Percentiles rank a stretch among this genome's conserved stretches.
Evolutionary conservation across 75 land plant species (phyloP).

Genomic region (Azolla pinnata): DNA sequence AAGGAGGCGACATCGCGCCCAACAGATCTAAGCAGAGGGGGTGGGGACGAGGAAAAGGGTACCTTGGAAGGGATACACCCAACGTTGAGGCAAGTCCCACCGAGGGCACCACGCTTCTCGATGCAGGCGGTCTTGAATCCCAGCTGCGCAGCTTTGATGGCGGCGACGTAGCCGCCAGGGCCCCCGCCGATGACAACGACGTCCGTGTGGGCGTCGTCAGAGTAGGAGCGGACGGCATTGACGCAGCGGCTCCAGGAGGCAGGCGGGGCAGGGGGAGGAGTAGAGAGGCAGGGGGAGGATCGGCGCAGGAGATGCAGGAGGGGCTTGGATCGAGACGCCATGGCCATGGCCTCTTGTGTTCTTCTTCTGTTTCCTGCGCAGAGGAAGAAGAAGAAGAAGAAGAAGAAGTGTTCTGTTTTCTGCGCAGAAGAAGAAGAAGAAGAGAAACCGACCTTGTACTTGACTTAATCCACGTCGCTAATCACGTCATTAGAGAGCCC

Average conservation of each 20-base stretch:
- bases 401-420: too few species aligned
- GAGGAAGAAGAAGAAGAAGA: background rate
- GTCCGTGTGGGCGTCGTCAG: slow-evolving; percentile 62
- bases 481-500: too few species aligned
- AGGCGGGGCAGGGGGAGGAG: background rate
- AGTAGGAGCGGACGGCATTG: slow-evolving; percentile 3
- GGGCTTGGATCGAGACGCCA: slow-evolving; percentile 8
- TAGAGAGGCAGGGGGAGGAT: background rate
- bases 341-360: background rate
- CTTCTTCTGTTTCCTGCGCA: background rate
- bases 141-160: slow-evolving; percentile 94
- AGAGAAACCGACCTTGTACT: too few species aligned
- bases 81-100: slow-evolving; percentile 93
- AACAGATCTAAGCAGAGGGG: too few species aligned
- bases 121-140: slow-evolving; percentile 91
- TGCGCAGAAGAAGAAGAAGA: too few species aligned
- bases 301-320: background rate
- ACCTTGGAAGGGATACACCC: slow-evolving; percentile 99
- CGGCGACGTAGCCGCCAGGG: slow-evolving; percentile 92
- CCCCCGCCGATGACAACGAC: slow-evolving; percentile 93
- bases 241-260: slow-evolving; percentile 4
- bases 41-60: background rate
- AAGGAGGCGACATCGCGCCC: too few species aligned
- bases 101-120: slow-evolving; percentile 84
- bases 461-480: too few species aligned